These are phyloP conservation scores for Neonectria ditissima DNA, from an alignment of 2,329 filamentous ascomycete species.

Conservation along the genomic window DNA sequence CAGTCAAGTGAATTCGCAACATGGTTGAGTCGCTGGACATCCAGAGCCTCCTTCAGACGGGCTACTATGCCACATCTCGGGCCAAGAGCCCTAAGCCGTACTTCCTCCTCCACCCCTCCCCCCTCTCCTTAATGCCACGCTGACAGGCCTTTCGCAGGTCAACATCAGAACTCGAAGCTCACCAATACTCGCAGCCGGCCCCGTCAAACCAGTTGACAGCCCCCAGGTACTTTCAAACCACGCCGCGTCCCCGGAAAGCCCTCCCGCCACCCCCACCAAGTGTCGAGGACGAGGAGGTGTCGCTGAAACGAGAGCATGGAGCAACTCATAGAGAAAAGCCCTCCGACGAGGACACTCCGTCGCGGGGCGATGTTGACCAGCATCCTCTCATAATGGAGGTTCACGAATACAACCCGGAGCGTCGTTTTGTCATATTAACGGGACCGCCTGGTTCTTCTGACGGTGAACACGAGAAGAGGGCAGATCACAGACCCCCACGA, in stretches of 20 bases:
- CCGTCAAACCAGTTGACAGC: slow-evolving; percentile 35
- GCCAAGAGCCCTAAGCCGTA: slow-evolving; percentile 49
- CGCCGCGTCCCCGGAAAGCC: slow-evolving; percentile 40
- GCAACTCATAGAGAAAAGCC: slow-evolving; percentile 41
- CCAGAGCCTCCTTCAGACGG: slow-evolving; percentile 60
- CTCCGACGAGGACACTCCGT: slow-evolving; percentile 66
- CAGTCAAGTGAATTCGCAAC: slow-evolving; percentile 42
- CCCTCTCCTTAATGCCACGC: slow-evolving; percentile 16
- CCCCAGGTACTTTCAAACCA: slow-evolving; percentile 32
- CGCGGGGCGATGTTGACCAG: slow-evolving; percentile 76
- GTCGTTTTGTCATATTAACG: slow-evolving; percentile 72
- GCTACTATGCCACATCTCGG: slow-evolving; percentile 63
- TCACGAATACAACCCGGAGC: slow-evolving; percentile 69
- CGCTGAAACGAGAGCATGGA: slow-evolving; percentile 71
- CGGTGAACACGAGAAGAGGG: slow-evolving; percentile 43
- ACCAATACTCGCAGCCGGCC: slow-evolving; percentile 31
- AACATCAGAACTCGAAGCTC: slow-evolving; percentile 34
- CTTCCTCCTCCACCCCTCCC: slow-evolving; percentile 21
- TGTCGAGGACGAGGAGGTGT: slow-evolving; percentile 76
- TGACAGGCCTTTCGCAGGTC: slow-evolving; percentile 34
- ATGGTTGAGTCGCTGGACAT: slow-evolving; percentile 61
- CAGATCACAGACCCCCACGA: slow-evolving; percentile 25
- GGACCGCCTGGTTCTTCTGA: slow-evolving; percentile 45
- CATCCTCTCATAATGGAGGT: slow-evolving; percentile 75
- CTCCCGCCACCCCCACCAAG: slow-evolving; percentile 71